Base-by-base conservation (phyloP, 31 red algal species). In the Odonthalia washingtoniensis region DNA sequence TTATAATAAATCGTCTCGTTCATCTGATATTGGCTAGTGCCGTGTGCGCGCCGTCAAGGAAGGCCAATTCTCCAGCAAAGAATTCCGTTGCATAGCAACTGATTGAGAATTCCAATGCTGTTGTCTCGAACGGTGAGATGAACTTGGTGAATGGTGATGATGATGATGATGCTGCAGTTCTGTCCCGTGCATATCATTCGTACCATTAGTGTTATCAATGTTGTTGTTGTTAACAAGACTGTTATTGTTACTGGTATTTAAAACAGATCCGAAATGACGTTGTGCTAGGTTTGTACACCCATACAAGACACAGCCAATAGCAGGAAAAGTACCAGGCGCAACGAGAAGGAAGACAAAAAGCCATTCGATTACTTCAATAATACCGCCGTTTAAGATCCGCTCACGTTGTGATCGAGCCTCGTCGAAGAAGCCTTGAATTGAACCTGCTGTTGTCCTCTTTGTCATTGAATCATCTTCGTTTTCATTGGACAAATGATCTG, bases 311-410 rank as follows among this genome's bases (percentile, higher is more conserved):
- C 92, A 94, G 28, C 77, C 78, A 66, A 94, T 84, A 27, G 75
- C 85, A 16, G 92, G 92, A 74, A 94, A 94, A 17, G 92, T 94
- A 35, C 92, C 92, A 4, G 92, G 92, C 28, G 92, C 92, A 27
- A 94, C 85, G 6, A 94, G 86, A 5, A 94, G 65, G n/a, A 94
- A 75, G 18, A 94, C 85, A n/a, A n/a, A n/a, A n/a, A n/a, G n/a
- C n/a, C n/a, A n/a, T n/a, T n/a, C n/a, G n/a, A n/a, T n/a, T n/a
- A 49, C 88, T 43, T 94, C 78, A 16, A 93, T 76, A 41, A 90
- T 31, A 41, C 88, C 88, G 32, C 88, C 88, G 30, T 90, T 70
- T 46, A 90, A 65, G 33, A 90, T 68, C 67, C 88, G 77, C 4
- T 12, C 21, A 60, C 80, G 73, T 5, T 78, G 78, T 34, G 46